A percentile compares a stretch with the other conserved stretches of the same genome.
These are phyloP conservation scores for Fraxinus albicans DNA, from an alignment of 305 asterid species.

Conservation along the genomic window DNA sequence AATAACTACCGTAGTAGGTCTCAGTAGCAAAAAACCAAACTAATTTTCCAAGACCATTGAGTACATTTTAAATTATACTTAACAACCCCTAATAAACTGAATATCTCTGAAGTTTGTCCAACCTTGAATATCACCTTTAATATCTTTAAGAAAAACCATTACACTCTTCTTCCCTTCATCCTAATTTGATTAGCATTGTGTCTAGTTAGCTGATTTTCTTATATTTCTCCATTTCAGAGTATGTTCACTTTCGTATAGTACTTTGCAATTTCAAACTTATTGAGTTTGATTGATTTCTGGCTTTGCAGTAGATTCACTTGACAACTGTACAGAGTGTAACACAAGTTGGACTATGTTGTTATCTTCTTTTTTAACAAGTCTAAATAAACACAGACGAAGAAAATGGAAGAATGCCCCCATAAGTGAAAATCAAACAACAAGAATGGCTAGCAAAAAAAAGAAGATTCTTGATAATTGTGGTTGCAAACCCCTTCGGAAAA, in stretches of 20 bases:
- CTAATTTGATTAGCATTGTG: neutral
- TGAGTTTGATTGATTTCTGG: neutral
- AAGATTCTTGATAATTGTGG: neutral
- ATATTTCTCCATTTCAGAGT: neutral
- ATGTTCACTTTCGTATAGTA: neutral
- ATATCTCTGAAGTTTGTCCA: neutral
- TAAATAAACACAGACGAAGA: neutral
- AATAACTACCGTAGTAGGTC: neutral
- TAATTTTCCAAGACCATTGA: neutral
- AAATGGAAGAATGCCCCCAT: neutral
- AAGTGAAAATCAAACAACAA: neutral
- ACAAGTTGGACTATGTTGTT: neutral
- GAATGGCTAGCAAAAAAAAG: neutral
- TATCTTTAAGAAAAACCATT: neutral
- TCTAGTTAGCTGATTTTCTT: neutral
- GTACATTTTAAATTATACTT: neutral
- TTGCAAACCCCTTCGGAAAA: neutral
- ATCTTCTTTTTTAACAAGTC: neutral
- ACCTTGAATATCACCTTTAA: neutral
- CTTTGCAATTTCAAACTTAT: constrained; percentile 4
- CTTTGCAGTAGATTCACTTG: neutral
- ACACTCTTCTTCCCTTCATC: neutral
- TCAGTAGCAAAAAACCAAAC: neutral
- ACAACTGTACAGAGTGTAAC: neutral
- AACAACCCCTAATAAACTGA: neutral